Conservation (phyloP, 345 rosid species). For the Nasturtium officinale region DNA sequence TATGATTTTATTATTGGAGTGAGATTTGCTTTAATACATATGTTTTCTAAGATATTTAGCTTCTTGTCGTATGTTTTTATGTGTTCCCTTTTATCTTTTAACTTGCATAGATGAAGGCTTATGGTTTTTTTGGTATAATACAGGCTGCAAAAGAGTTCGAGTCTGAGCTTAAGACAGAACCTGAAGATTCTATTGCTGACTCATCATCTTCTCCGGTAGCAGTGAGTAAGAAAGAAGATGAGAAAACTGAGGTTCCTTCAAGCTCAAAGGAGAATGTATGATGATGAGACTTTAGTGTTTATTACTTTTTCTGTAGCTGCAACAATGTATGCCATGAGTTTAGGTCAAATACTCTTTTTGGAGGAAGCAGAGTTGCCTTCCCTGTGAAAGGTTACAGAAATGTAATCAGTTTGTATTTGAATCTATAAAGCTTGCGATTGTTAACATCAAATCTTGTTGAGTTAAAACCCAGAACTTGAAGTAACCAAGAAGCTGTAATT, state of each 20-base stretch:
- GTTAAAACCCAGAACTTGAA: no score
- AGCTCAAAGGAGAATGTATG: constrained; percentile 76
- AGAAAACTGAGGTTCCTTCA: constrained; percentile 49
- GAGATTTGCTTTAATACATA: not conserved
- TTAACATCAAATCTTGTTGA: no score
- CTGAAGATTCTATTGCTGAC: constrained; percentile 50
- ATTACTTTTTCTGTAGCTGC: constrained; percentile 3
- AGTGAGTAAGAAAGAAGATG: constrained; percentile 53
- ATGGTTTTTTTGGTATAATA: constrained; percentile 30
- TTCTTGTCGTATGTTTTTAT: not conserved
- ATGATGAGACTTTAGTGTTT: constrained; percentile 36
- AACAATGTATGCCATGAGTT: constrained; percentile 29
- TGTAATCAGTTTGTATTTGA: not conserved
- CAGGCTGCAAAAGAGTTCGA: constrained; percentile 98
- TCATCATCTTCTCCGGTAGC: constrained; percentile 45
- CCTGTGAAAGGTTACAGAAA: not conserved
- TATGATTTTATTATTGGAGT: not conserved
- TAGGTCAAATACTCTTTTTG: constrained; percentile 25
- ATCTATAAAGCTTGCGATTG: not conserved
- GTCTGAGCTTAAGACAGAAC: constrained; percentile 88
- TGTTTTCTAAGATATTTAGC: not conserved
- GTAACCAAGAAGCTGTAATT: no score
- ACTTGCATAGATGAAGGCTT: not conserved
- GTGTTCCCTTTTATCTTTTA: not conserved
- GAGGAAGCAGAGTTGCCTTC: not conserved